These are phyloP conservation scores for Gautieria morchelliformis DNA, from an alignment of 768 basidiomycete genomes.

Conservation along the genomic window DNA sequence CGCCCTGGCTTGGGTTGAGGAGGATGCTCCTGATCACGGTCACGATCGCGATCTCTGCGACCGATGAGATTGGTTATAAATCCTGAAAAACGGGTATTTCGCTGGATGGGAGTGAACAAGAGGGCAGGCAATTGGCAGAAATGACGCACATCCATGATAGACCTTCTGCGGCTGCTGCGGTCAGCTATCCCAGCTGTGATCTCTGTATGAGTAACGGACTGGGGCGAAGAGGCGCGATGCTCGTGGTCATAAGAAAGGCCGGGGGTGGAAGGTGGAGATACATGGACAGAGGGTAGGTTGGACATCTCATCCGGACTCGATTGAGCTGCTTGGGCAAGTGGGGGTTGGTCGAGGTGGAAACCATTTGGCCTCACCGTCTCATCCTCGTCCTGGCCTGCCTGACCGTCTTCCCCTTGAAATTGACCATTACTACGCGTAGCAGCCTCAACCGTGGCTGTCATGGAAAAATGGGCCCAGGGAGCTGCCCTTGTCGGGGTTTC, in stretches of 20 bases:
- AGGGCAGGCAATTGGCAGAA: conserved; percentile 1
- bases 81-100: conserved; percentile 69
- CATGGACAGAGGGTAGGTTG: neutral
- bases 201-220: neutral
- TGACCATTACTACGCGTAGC: neutral
- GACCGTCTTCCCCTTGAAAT: neutral
- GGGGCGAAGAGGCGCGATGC: neutral
- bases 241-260: neutral
- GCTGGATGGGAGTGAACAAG: conserved; percentile 18
- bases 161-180: conserved; percentile 32
- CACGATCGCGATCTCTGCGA: conserved; percentile 39
- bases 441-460: neutral
- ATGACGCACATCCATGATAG: conserved; percentile 48
- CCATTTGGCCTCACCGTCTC: neutral
- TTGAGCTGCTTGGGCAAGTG: neutral
- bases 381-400: neutral
- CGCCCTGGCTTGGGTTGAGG: conserved; percentile 30
- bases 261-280: neutral
- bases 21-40: conserved; percentile 19
- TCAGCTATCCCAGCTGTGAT: neutral
- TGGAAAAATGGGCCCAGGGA: neutral
- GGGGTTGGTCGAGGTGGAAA: neutral
- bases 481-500: neutral
- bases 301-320: neutral
- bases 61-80: conserved; percentile 75